Conservation (phyloP, 1,139 yeast species). For the Suhomyces bribrorum region DNA sequence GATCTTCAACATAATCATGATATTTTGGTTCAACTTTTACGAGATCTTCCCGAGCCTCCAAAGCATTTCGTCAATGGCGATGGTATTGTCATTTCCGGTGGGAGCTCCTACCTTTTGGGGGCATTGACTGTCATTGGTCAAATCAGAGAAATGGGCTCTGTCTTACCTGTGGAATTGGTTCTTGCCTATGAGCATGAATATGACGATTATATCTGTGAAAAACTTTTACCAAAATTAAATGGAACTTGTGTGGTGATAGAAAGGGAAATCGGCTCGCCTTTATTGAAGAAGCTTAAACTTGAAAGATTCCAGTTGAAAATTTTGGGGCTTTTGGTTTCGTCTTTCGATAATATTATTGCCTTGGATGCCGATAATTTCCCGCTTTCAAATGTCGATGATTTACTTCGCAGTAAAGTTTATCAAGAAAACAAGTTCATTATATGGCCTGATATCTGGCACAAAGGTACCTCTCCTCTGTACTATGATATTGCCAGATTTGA, state of each 20-base stretch:
- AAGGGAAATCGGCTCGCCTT: constrained; percentile 35
- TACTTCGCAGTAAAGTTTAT: constrained; percentile 18
- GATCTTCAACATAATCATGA: constrained; percentile 17
- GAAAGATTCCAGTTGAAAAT: constrained; percentile 23
- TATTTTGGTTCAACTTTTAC: constrained; percentile 11
- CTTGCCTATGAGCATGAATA: constrained; percentile 20
- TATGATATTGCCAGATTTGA: constrained; percentile 22
- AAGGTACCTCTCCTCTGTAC: constrained; percentile 19
- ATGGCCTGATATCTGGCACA: constrained; percentile 30
- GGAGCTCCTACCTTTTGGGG: constrained; percentile 21
- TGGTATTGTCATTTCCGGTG: constrained; percentile 22
- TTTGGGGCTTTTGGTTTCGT: constrained; percentile 22
- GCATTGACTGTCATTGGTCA: constrained; percentile 23
- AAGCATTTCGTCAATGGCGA: constrained; percentile 14
- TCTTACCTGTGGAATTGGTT: constrained; percentile 21
- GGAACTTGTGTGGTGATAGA: constrained; percentile 34
- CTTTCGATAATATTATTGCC: constrained; percentile 24
- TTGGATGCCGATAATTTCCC: constrained; percentile 28
- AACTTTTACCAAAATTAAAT: constrained; percentile 19
- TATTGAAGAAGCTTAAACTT: constrained; percentile 16
- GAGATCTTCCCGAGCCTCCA: constrained; percentile 18
- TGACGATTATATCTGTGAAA: constrained; percentile 21
- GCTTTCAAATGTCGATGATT: constrained; percentile 21
- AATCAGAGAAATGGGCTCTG: constrained; percentile 21
- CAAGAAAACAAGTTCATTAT: constrained; percentile 17